phyloP scores from a whole-genome alignment of 805 yeast genomes.

The Lachancea nothofagi region DNA sequence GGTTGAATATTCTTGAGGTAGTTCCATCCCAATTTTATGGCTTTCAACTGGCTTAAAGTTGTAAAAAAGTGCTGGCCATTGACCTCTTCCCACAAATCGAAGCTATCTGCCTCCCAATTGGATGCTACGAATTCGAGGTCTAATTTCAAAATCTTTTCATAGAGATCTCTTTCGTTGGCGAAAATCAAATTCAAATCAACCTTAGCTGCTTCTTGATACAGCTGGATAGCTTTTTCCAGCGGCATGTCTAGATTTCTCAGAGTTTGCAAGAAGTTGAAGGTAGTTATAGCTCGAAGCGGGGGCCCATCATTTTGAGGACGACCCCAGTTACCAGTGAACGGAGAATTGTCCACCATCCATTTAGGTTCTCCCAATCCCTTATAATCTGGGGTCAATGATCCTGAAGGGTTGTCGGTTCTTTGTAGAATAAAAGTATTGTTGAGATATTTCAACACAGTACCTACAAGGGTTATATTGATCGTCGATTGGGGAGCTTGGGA shows the following conservation, averaged over 20 bases:
- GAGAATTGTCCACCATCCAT: conserved; percentile 57
- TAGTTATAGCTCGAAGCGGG: conserved; percentile 67
- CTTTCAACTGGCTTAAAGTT: conserved; percentile 63
- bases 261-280: conserved; percentile 47
- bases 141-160: conserved; percentile 50
- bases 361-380: conserved; percentile 87
- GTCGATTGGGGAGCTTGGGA: conserved; percentile 9
- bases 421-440: conserved; percentile 56
- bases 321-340: conserved; percentile 75
- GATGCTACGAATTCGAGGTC: conserved; percentile 61
- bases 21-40: conserved; percentile 52
- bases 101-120: conserved; percentile 63
- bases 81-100: conserved; percentile 92
- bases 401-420: conserved; percentile 62
- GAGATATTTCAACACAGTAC: conserved; percentile 55
- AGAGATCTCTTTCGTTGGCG: conserved; percentile 37
- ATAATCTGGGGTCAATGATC: conserved; percentile 42
- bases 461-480: conserved; percentile 19
- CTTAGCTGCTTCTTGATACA: conserved; percentile 8
- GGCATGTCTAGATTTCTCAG: conserved; percentile 32
- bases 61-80: conserved; percentile 75
- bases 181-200: conserved; percentile 11
- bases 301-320: conserved; percentile 97
- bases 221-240: conserved; percentile 28
- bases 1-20: conserved; percentile 27